Evolutionary conservation across 305 asterid genomes (phyloP).

Genomic region (Solanum hybrid): DNA sequence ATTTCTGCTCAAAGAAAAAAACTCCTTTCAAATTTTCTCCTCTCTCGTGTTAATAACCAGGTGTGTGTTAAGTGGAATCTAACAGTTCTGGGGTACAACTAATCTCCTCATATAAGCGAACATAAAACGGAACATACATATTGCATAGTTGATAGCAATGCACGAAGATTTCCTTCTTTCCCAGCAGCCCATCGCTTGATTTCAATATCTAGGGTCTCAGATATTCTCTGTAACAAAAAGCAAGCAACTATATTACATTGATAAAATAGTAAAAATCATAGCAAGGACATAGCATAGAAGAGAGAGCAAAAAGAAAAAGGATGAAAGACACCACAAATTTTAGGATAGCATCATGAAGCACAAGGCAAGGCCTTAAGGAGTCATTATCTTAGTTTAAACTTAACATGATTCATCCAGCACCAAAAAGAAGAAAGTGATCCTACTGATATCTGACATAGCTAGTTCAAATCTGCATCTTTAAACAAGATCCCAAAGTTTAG

Average conservation of each 20-base stretch:
- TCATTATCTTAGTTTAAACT: neutral
- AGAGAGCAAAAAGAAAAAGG: neutral
- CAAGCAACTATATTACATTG: neutral
- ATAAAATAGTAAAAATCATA: conserved; percentile 1
- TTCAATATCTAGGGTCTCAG: conserved; percentile 78
- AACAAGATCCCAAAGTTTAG: neutral
- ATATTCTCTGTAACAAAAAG: conserved; percentile 53
- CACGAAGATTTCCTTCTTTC: conserved; percentile 95
- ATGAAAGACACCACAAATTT: neutral
- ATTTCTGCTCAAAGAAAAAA: neutral
- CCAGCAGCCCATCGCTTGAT: conserved; percentile 99
- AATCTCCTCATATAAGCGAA: neutral
- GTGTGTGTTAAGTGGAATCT: neutral
- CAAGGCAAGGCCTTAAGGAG: neutral
- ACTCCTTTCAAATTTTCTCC: neutral
- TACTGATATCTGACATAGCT: neutral
- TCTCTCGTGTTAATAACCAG: neutral
- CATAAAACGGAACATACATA: conserved; percentile 41
- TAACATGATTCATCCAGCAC: neutral
- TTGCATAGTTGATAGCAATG: conserved; percentile 92
- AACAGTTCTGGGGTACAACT: neutral
- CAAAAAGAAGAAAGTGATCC: neutral
- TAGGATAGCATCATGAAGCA: neutral
- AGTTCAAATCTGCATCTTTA: neutral
- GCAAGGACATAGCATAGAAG: neutral